phyloP scores from a whole-genome alignment of 805 yeast genomes.

The Torulaspora indica region DNA sequence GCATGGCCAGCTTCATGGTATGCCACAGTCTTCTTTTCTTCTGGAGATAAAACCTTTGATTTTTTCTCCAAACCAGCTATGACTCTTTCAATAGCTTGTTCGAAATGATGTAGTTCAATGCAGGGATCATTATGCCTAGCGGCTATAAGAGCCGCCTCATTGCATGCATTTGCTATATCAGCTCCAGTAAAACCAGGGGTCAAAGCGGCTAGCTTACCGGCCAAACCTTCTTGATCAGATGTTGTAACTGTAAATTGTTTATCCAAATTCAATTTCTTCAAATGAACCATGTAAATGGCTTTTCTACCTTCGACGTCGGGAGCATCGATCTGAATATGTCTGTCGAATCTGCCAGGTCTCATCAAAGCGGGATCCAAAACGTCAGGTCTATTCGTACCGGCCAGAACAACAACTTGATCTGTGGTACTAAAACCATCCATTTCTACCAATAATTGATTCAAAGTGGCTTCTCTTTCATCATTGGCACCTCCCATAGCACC shows the following conservation, averaged over 20 bases:
- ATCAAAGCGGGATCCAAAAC: conserved; percentile 82
- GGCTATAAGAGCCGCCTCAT: conserved; percentile 90
- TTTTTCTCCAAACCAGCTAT: conserved; percentile 92
- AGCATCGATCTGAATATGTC: conserved; percentile 78
- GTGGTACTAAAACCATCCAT: conserved; percentile 91
- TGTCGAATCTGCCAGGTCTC: conserved; percentile 93
- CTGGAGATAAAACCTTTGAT: conserved; percentile 69
- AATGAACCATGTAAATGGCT: conserved; percentile 77
- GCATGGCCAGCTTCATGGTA: conserved; percentile 98
- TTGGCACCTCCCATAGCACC: conserved; percentile 74
- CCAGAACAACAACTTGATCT: conserved; percentile 88
- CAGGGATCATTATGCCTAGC: conserved; percentile 65
- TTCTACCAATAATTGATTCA: conserved; percentile 87
- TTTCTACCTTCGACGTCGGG: conserved; percentile 90
- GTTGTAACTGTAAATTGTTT: conserved; percentile 41
- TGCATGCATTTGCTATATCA: conserved; percentile 90
- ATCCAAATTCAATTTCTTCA: conserved; percentile 41
- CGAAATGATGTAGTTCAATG: conserved; percentile 72
- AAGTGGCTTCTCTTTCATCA: conserved; percentile 90
- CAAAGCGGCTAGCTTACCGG: conserved; percentile 82
- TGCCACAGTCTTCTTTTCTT: conserved; percentile 81
- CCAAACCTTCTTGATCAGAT: conserved; percentile 51
- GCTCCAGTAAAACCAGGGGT: conserved; percentile 97
- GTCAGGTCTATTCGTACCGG: conserved; percentile 93
- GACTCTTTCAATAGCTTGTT: conserved; percentile 88